A percentile compares a stretch with the other conserved stretches of the same genome.
These are phyloP conservation scores for Eimeria zaria DNA, from an alignment of 169 alveolate genomes.

Conservation along the genomic window DNA sequence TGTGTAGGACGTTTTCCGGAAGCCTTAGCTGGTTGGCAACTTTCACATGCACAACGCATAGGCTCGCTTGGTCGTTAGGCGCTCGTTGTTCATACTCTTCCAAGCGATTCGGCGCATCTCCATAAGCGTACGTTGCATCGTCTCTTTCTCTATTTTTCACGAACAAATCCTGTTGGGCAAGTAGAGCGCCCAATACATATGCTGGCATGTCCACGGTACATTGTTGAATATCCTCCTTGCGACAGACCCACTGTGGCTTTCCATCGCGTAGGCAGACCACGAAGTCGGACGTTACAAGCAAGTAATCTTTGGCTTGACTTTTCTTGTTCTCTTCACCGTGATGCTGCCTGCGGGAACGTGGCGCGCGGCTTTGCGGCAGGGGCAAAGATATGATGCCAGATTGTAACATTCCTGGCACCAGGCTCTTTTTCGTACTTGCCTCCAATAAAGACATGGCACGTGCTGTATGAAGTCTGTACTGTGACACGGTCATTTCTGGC, in stretches of 20 bases:
- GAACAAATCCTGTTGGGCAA: conserved; percentile 47
- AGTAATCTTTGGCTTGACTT: conserved; percentile 24
- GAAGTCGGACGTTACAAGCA: conserved; percentile 56
- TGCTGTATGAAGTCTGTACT: conserved; percentile 28
- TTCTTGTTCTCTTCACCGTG: not conserved
- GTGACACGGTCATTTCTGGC: conserved; percentile 57
- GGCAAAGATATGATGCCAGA: conserved; percentile 70
- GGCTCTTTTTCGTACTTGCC: conserved; percentile 22
- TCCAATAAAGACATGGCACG: conserved; percentile 65
- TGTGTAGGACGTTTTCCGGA: conserved; percentile 2
- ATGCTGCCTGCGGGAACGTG: conserved; percentile 19
- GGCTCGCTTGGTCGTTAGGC: not conserved
- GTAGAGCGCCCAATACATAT: conserved; percentile 41
- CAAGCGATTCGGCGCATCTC: not conserved
- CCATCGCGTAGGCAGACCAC: conserved; percentile 70
- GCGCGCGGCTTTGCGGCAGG: conserved; percentile 14
- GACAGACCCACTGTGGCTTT: conserved; percentile 78
- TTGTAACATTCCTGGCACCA: conserved; percentile 52
- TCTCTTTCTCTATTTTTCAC: conserved; percentile 3
- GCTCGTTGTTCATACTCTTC: conserved; percentile 8
- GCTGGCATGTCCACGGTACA: conserved; percentile 57
- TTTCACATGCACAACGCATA: conserved; percentile 26
- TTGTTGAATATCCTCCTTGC: conserved; percentile 58
- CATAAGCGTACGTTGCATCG: not conserved
- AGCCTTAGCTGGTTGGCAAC: conserved; percentile 45